Evolutionary conservation across 2,329 filamentous ascomycete species (phyloP).

Genomic region (Aspergillus oerlinghausenensis): DNA sequence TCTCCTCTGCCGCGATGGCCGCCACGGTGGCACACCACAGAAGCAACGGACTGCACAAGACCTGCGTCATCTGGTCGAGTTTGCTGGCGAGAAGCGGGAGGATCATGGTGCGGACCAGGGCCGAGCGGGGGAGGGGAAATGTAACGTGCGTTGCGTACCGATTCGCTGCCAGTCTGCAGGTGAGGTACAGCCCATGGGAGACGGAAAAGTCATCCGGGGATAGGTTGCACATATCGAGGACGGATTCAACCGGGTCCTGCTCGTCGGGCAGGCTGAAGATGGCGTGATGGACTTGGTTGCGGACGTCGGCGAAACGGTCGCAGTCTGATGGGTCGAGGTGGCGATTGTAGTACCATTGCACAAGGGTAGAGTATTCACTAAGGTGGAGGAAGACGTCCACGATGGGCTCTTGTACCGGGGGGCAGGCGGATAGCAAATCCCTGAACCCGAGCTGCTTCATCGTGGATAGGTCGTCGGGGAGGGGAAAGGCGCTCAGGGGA

Average conservation of each 20-base stretch:
- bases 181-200: not conserved
- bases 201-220: not conserved
- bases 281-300: constrained; percentile 1
- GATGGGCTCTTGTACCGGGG: constrained; percentile 1
- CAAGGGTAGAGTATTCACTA: not conserved
- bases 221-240: not conserved
- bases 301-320: constrained; percentile 1
- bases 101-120: not conserved
- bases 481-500: not conserved
- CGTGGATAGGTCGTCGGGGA: not conserved
- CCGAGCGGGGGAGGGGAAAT: not conserved
- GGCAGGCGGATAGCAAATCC: not conserved
- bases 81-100: not conserved
- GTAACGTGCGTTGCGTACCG: constrained; percentile 5
- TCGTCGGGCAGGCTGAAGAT: constrained; percentile 3
- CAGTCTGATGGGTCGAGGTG: not conserved
- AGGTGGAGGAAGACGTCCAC: constrained; percentile 3
- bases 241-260: not conserved
- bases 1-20: not conserved
- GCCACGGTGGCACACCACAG: constrained; percentile 1
- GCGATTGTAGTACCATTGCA: constrained; percentile 1
- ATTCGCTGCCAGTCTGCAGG: not conserved
- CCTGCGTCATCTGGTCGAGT: not conserved
- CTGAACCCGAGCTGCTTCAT: not conserved
- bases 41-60: not conserved